phyloP scores from a whole-genome alignment of 2,329 filamentous ascomycete species.

The Arthroderma sp. region DNA sequence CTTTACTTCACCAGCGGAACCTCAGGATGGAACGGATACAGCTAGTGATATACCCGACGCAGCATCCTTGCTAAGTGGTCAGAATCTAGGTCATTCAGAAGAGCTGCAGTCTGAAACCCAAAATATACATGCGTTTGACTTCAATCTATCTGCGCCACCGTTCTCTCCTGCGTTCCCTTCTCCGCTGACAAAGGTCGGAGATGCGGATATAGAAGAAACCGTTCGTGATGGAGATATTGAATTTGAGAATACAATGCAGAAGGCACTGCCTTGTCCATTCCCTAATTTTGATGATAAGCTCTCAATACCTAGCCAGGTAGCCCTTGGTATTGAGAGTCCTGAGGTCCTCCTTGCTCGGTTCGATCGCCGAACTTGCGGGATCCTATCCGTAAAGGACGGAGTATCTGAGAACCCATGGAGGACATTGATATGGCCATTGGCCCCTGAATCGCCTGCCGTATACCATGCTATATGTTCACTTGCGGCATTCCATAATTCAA shows the following conservation, averaged over 20 bases:
- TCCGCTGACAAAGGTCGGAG: not conserved
- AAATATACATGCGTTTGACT: too few relatives aligned
- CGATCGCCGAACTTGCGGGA: slow-evolving; percentile 54
- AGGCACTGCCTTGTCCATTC: too few relatives aligned
- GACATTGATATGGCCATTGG: slow-evolving; percentile 56
- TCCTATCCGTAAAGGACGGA: slow-evolving; percentile 58
- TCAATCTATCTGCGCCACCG: too few relatives aligned
- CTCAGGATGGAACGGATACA: too few relatives aligned
- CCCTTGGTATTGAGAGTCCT: slow-evolving; percentile 39
- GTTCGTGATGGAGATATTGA: slow-evolving; percentile 20
- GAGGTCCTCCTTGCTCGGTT: slow-evolving; percentile 53
- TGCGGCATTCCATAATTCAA: slow-evolving; percentile 54
- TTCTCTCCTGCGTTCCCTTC: not conserved
- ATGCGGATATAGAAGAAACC: slow-evolving; percentile 45
- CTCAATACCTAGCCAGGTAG: slow-evolving; percentile 3
- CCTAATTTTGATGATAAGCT: not conserved
- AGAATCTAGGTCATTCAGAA: too few relatives aligned
- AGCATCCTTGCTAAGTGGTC: too few relatives aligned
- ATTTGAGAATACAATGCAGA: not conserved
- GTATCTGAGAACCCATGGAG: slow-evolving; percentile 59
- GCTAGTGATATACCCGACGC: too few relatives aligned
- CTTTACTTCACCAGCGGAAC: too few relatives aligned
- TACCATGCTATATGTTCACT: slow-evolving; percentile 57
- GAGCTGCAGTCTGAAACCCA: too few relatives aligned
- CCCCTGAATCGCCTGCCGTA: slow-evolving; percentile 49